Conservation (phyloP, 2,329 filamentous ascomycete genomes). For the Verticillium isaacii region DNA sequence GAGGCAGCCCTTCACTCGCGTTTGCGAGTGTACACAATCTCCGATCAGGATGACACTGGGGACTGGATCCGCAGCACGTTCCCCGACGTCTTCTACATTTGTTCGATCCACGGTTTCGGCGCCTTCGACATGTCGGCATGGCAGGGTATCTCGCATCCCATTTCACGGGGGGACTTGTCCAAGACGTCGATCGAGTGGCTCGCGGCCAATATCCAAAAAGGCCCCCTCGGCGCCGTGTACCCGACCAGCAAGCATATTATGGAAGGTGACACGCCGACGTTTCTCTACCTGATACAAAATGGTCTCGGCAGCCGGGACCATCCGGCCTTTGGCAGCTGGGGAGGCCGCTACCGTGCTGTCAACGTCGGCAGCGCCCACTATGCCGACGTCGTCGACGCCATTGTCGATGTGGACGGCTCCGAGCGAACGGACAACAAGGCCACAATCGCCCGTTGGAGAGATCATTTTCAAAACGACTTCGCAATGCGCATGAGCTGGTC, state of each 20-base stretch:
- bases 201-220: constrained; percentile 45
- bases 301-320: constrained; percentile 38
- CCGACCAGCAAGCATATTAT: constrained; percentile 43
- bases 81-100: constrained; percentile 50
- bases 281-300: constrained; percentile 43
- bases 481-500: constrained; percentile 1
- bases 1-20: constrained; percentile 29
- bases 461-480: constrained; percentile 4
- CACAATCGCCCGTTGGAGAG: neutral
- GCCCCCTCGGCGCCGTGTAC: constrained; percentile 35
- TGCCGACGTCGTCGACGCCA: neutral
- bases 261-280: constrained; percentile 46
- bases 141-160: constrained; percentile 41
- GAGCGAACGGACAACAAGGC: neutral
- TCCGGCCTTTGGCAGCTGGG: constrained; percentile 43
- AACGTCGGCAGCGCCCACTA: neutral
- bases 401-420: neutral
- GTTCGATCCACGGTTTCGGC: constrained; percentile 49
- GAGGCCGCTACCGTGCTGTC: constrained; percentile 33
- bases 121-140: constrained; percentile 49
- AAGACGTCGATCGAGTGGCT: constrained; percentile 46
- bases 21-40: constrained; percentile 49
- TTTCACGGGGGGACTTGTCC: constrained; percentile 30
- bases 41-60: constrained; percentile 54
- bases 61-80: constrained; percentile 49